A percentile compares a stretch with the other conserved stretches of the same genome.
Conservation (phyloP, 495 filamentous ascomycete species). For the Aspergillus campestris region DNA sequence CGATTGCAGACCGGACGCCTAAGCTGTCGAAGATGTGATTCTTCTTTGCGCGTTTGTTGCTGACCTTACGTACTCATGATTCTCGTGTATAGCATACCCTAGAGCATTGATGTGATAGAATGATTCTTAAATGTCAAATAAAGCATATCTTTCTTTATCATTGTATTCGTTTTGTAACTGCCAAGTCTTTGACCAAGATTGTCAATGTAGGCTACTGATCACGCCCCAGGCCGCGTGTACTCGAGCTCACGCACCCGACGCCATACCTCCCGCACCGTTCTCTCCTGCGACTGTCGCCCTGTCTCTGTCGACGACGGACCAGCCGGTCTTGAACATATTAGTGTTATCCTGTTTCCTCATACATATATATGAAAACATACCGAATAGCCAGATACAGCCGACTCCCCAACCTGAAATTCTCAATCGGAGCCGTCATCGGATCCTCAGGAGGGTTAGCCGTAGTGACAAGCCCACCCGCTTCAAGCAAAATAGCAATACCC, state of each 20-base stretch:
- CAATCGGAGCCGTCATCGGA: constrained; percentile 43
- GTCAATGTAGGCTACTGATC: background rate
- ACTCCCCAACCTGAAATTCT: constrained; percentile 50
- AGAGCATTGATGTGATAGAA: constrained; percentile 16
- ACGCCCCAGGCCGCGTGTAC: constrained; percentile 49
- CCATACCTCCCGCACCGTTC: constrained; percentile 62
- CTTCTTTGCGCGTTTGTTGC: background rate
- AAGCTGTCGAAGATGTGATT: constrained; percentile 25
- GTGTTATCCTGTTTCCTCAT: background rate
- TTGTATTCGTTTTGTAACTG: background rate
- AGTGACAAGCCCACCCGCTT: constrained; percentile 56
- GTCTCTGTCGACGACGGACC: constrained; percentile 51
- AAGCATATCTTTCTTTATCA: constrained; percentile 4
- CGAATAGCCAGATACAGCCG: constrained; percentile 57
- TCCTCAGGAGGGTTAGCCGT: constrained; percentile 57
- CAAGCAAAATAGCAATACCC: constrained; percentile 47
- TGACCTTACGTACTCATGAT: constrained; percentile 13
- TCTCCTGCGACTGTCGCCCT: constrained; percentile 53
- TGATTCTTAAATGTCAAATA: constrained; percentile 1
- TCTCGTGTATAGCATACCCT: constrained; percentile 22
- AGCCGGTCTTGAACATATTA: constrained; percentile 40
- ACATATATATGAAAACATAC: constrained; percentile 19
- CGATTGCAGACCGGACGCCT: constrained; percentile 22
- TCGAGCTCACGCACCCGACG: constrained; percentile 50
- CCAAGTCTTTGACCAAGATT: background rate